These are phyloP conservation scores for Celoporthe dispersa DNA, from an alignment of 2,329 filamentous ascomycete genomes.

Conservation along the genomic window DNA sequence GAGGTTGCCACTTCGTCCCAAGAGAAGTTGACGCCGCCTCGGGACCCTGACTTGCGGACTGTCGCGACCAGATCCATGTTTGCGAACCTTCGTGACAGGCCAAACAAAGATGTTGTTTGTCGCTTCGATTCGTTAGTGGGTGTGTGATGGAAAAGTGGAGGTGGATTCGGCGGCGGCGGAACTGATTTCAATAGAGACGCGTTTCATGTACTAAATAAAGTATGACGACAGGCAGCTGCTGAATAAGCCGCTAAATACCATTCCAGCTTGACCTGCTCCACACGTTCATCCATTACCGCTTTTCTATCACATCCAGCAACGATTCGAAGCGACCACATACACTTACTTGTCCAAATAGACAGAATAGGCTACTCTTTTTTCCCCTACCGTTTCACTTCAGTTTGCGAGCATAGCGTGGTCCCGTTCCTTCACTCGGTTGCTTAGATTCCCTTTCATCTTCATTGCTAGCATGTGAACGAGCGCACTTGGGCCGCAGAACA, in stretches of 20 bases:
- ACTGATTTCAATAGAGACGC: too few relatives aligned
- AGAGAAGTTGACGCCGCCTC: slow-evolving; percentile 93
- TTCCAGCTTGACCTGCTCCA: not conserved
- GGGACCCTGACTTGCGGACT: slow-evolving; percentile 87
- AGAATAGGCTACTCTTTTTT: not conserved
- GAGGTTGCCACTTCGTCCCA: slow-evolving; percentile 94
- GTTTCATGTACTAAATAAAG: too few relatives aligned
- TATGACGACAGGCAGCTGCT: not conserved
- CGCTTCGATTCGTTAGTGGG: too few relatives aligned
- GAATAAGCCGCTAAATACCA: not conserved
- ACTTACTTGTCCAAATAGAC: not conserved
- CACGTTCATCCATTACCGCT: not conserved
- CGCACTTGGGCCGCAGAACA: slow-evolving; percentile 1
- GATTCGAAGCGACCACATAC: not conserved
- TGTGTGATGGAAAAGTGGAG: too few relatives aligned
- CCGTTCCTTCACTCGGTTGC: not conserved
- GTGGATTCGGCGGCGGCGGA: too few relatives aligned
- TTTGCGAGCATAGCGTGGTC: not conserved
- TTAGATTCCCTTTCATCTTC: not conserved
- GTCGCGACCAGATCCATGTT: slow-evolving; percentile 91
- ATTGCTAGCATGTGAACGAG: slow-evolving; percentile 5
- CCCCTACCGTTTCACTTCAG: too few relatives aligned
- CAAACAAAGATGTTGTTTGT: not conserved
- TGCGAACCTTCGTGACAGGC: not conserved
- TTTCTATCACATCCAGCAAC: not conserved